A percentile compares a stretch with the other conserved stretches of the same genome.
Conservation (phyloP, 176 grass and related monocot species). For the Zea luxurians region DNA sequence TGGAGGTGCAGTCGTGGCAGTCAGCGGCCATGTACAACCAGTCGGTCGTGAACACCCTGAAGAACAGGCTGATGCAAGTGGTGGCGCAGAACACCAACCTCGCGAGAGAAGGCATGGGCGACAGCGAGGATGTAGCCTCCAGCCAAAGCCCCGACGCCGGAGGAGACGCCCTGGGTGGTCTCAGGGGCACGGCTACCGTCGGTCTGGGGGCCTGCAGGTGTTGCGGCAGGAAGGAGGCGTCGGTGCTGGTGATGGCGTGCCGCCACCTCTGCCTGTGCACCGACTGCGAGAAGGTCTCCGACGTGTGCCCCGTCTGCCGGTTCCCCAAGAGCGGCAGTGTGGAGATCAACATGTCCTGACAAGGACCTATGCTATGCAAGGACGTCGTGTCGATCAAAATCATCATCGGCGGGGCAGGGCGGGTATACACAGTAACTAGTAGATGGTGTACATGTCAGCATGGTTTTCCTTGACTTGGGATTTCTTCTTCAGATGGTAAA, state of each 20-base stretch:
- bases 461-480: not conserved
- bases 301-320: conserved; percentile 48
- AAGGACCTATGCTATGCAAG: not conserved
- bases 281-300: conserved; percentile 40
- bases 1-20: conserved; percentile 61
- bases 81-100: conserved; percentile 44
- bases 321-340: conserved; percentile 51
- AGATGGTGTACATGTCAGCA: conserved; percentile 12
- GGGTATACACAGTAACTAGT: conserved; percentile 35
- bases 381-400: not conserved
- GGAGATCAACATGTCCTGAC: conserved; percentile 52
- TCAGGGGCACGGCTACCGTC: not conserved
- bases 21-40: conserved; percentile 44
- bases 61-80: conserved; percentile 47
- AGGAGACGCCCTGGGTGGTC: no score
- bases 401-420: no score
- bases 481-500: conserved; percentile 10
- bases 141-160: conserved; percentile 13
- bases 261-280: conserved; percentile 61
- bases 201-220: conserved; percentile 37
- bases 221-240: conserved; percentile 36
- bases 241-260: conserved; percentile 61
- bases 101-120: conserved; percentile 48
- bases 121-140: conserved; percentile 43
- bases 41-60: conserved; percentile 41